These are phyloP conservation scores for Daucus carota DNA, from an alignment of 129 eudicot species.

Conservation along the genomic window DNA sequence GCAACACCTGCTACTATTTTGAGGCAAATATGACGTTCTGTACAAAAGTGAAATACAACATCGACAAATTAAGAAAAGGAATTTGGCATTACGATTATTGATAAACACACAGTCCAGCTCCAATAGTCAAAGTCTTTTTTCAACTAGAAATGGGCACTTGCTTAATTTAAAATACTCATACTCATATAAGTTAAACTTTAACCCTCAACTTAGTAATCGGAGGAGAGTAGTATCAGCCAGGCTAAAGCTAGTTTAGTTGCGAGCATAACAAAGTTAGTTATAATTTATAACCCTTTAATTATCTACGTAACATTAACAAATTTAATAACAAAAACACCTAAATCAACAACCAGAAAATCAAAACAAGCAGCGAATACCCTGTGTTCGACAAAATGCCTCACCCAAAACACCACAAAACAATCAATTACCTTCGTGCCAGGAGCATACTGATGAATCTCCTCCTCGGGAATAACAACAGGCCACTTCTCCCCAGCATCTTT, in stretches of 20 bases:
- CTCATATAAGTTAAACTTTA: too few species aligned
- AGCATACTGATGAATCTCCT: conserved; percentile 43
- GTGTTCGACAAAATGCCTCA: conserved; percentile 21
- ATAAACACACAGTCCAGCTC: neutral
- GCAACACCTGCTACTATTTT: too few species aligned
- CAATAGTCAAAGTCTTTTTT: neutral
- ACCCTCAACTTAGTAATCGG: neutral
- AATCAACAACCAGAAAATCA: neutral
- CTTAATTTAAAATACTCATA: too few species aligned
- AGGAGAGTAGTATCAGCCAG: neutral
- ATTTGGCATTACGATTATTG: too few species aligned
- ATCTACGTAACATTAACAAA: neutral
- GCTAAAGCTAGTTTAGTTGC: neutral
- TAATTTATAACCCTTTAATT: too few species aligned
- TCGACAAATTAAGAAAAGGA: too few species aligned
- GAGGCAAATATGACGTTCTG: too few species aligned
- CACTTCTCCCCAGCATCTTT: conserved; percentile 89
- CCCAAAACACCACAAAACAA: neutral
- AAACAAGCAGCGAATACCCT: conserved; percentile 2
- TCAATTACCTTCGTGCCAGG: conserved; percentile 65
- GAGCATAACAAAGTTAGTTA: neutral
- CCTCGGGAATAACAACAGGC: conserved; percentile 81
- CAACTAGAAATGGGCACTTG: neutral
- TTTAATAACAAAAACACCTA: neutral
- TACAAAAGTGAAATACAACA: too few species aligned